Conservation (phyloP, 176 grass and related monocot genomes). For the Dactylis glomerata region DNA sequence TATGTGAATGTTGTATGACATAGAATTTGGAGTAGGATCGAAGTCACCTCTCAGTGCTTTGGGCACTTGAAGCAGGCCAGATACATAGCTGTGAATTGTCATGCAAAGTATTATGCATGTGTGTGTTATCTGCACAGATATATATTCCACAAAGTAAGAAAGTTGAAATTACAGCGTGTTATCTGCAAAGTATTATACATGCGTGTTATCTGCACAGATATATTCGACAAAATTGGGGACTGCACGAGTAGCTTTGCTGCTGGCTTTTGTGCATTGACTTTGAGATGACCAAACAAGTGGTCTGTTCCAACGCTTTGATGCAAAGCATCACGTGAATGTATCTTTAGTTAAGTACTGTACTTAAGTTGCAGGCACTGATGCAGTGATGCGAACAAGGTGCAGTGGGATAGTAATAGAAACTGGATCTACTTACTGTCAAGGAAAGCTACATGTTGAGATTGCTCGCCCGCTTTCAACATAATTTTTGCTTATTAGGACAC, state of each 20-base stretch:
- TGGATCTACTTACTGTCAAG: neutral
- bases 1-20: neutral
- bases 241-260: neutral
- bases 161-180: no score
- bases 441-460: no score
- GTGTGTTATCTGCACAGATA: no score
- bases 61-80: neutral
- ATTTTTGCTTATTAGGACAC: no score
- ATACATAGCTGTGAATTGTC: neutral
- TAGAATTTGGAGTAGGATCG: neutral
- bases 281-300: neutral
- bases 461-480: no score
- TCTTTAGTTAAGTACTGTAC: no score
- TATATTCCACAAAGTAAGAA: no score
- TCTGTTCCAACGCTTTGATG: neutral
- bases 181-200: neutral
- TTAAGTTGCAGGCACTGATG: neutral
- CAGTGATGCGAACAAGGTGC: neutral
- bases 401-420: neutral
- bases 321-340: neutral
- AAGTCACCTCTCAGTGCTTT: neutral
- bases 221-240: neutral
- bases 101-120: no score
- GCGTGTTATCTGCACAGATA: neutral
- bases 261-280: neutral